A percentile compares a stretch with the other conserved stretches of the same genome.
phyloP scores from a whole-genome alignment of 2,329 filamentous ascomycete genomes.

The Pleomassaria siparia region DNA sequence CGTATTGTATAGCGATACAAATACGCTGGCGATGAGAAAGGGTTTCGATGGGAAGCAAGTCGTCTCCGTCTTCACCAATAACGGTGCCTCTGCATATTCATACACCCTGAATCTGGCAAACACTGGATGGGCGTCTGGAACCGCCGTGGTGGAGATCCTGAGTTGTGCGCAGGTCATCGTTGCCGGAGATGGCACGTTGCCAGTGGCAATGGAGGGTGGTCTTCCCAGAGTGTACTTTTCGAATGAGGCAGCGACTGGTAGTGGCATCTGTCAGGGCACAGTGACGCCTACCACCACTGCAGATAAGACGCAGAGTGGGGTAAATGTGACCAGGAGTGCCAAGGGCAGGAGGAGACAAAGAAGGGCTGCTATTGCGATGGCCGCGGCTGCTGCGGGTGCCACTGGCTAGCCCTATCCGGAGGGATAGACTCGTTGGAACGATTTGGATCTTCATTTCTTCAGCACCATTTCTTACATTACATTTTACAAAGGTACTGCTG shows the following conservation, averaged over 20 bases:
- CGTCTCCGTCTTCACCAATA: slow-evolving; percentile 49
- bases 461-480: too few species aligned
- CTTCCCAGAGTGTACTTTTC: slow-evolving; percentile 42
- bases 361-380: background rate
- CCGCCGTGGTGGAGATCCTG: slow-evolving; percentile 35
- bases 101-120: slow-evolving; percentile 36
- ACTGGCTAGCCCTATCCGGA: background rate
- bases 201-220: slow-evolving; percentile 39
- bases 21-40: slow-evolving; percentile 50
- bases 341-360: background rate
- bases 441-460: too few species aligned
- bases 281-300: background rate
- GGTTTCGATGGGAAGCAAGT: slow-evolving; percentile 46
- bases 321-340: background rate
- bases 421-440: background rate
- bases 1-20: slow-evolving; percentile 48
- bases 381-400: background rate
- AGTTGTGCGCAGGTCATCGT: slow-evolving; percentile 34
- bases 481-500: too few species aligned
- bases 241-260: slow-evolving; percentile 12
- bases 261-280: slow-evolving; percentile 17
- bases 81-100: slow-evolving; percentile 33
- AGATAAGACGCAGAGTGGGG: background rate
- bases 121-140: slow-evolving; percentile 29
- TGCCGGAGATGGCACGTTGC: slow-evolving; percentile 24